phyloP scores from a whole-genome alignment of 306 rosid species.

The Notholithocarpus densiflorus region DNA sequence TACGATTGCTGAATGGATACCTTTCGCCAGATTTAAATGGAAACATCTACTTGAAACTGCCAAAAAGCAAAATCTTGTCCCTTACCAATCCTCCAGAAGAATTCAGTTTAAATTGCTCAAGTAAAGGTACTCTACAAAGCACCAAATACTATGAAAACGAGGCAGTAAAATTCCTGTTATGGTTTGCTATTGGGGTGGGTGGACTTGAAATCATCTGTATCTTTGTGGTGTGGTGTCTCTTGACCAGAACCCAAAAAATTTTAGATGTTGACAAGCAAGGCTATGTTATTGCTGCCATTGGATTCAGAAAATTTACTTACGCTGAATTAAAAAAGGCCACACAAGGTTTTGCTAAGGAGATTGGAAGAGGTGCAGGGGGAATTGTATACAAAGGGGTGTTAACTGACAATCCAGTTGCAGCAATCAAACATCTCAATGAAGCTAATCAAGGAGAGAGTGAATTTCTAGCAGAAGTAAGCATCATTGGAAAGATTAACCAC shows the following conservation, averaged over 20 bases:
- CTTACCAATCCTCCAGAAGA: not conserved
- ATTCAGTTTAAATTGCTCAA: conserved; percentile 4
- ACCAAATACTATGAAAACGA: not conserved
- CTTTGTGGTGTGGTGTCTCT: conserved; percentile 9
- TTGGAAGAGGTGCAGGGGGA: conserved; percentile 62
- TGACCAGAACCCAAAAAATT: not conserved
- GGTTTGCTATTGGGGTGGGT: conserved; percentile 23
- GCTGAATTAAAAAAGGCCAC: conserved; percentile 48
- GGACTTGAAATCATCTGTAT: conserved; percentile 25
- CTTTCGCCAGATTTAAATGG: conserved; percentile 1
- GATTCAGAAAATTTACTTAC: conserved; percentile 46
- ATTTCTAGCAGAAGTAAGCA: conserved; percentile 36
- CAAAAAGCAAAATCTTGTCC: not conserved
- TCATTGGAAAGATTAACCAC: conserved; percentile 29
- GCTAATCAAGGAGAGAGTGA: conserved; percentile 31
- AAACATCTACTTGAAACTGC: conserved; percentile 21
- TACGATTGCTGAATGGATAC: conserved; percentile 23
- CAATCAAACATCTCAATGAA: conserved; percentile 29
- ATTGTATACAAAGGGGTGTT: conserved; percentile 47
- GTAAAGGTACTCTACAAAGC: not conserved
- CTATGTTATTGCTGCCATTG: conserved; percentile 32
- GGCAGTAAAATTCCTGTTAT: conserved; percentile 2
- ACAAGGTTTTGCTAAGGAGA: conserved; percentile 39
- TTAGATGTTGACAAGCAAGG: conserved; percentile 5
- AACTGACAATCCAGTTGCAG: conserved; percentile 42